Percentiles rank a stretch among this genome's conserved stretches.
Conservation (phyloP, 208 protist genomes). For the Leishmania amazonensis region DNA sequence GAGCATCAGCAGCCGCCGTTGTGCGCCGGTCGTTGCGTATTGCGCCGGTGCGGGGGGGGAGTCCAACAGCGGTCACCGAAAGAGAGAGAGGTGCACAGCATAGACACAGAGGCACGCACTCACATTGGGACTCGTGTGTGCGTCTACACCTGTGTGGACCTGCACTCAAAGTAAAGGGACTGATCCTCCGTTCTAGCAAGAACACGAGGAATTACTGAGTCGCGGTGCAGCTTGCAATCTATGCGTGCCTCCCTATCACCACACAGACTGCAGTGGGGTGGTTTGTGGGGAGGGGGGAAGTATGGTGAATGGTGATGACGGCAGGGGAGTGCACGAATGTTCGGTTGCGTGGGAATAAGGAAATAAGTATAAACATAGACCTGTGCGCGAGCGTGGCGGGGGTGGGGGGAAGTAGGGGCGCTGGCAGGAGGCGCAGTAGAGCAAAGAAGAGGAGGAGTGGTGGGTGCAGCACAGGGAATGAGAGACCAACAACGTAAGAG, state of each 20-base stretch:
- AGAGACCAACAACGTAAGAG: background rate
- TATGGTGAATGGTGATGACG: background rate
- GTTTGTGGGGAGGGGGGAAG: background rate
- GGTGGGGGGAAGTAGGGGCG: background rate
- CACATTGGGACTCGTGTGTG: background rate
- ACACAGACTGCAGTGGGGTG: background rate
- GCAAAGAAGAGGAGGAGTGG: background rate
- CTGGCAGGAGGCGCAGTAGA: background rate
- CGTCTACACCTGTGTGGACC: background rate
- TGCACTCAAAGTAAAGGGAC: background rate
- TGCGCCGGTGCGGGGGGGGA: background rate
- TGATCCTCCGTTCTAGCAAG: background rate
- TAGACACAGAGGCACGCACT: conserved; percentile 4
- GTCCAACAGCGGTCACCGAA: background rate
- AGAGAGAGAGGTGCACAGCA: conserved; percentile 3
- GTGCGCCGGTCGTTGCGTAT: background rate
- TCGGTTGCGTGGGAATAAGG: background rate
- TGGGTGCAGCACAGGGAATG: background rate
- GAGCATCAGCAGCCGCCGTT: background rate
- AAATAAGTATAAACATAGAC: background rate
- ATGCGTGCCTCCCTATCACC: background rate
- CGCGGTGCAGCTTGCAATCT: background rate
- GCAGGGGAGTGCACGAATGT: background rate
- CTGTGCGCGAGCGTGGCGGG: background rate
- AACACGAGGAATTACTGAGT: background rate